phyloP scores from a whole-genome alignment of 208 protist species.

The Leptomonas seymouri region DNA sequence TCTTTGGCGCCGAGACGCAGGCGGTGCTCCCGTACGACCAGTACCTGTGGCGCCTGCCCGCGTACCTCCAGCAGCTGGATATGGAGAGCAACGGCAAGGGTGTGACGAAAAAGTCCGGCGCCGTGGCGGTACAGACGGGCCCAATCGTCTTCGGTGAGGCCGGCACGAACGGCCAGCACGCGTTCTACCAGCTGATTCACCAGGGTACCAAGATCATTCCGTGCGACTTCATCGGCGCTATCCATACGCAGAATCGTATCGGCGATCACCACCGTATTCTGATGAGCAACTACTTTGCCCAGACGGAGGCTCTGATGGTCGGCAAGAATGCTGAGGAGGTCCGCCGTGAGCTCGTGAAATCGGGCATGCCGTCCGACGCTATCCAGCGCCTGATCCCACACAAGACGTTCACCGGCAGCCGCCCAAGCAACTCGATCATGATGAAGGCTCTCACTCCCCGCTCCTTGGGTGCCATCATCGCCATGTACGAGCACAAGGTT shows the following conservation, averaged over 20 bases:
- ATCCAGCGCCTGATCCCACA: constrained; percentile 70
- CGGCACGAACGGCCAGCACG: constrained; percentile 93
- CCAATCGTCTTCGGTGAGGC: constrained; percentile 97
- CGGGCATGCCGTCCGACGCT: constrained; percentile 56
- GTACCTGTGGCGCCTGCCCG: constrained; percentile 95
- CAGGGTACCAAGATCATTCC: constrained; percentile 97
- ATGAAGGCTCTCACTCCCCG: constrained; percentile 94
- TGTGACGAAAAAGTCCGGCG: constrained; percentile 60
- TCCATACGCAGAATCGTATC: constrained; percentile 92
- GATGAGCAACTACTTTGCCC: constrained; percentile 97
- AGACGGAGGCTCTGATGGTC: constrained; percentile 98
- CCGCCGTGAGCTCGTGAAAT: constrained; percentile 64
- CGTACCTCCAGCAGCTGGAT: constrained; percentile 98
- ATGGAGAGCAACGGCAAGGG: constrained; percentile 98
- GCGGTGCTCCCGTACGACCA: constrained; percentile 98
- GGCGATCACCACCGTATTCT: constrained; percentile 96
- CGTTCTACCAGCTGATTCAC: constrained; percentile 98
- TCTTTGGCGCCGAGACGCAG: constrained; percentile 93
- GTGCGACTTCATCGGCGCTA: constrained; percentile 95
- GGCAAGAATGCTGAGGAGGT: constrained; percentile 93
- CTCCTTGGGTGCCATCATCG: constrained; percentile 94
- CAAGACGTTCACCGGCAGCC: constrained; percentile 94
- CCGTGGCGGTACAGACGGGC: constrained; percentile 85
- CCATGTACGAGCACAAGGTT: constrained; percentile 98
- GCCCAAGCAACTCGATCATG: constrained; percentile 96